A percentile compares a stretch with the other conserved stretches of the same genome.
Evolutionary conservation across 176 grass and related monocot species (phyloP).

Genomic region (Hordeum marinum): DNA sequence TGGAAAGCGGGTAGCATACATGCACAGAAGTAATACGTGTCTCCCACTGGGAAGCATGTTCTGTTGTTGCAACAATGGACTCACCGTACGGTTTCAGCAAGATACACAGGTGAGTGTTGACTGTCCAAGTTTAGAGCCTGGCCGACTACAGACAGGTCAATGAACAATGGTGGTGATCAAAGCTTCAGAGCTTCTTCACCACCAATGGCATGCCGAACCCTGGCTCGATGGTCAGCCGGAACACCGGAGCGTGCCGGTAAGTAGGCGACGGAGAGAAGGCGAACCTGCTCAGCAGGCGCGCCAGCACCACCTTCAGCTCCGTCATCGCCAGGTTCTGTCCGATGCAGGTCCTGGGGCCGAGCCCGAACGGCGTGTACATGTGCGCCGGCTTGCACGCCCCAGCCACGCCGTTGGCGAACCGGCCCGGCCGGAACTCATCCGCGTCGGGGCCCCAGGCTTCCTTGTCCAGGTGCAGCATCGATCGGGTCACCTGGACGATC

Average conservation of each 20-base stretch:
- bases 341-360: background rate
- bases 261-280: conserved; percentile 35
- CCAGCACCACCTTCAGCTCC: conserved; percentile 53
- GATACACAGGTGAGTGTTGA: background rate
- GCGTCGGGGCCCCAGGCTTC: background rate
- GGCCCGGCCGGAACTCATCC: background rate
- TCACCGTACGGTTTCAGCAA: too few species aligned
- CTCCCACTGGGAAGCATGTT: too few species aligned
- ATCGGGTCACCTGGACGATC: conserved; percentile 8
- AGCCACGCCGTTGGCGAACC: background rate
- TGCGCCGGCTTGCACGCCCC: background rate
- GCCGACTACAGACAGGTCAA: background rate
- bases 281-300: conserved; percentile 33
- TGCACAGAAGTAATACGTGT: too few species aligned
- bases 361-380: background rate
- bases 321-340: conserved; percentile 64
- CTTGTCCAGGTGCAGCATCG: conserved; percentile 17
- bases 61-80: too few species aligned
- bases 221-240: conserved; percentile 45
- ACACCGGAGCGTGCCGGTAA: conserved; percentile 42
- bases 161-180: background rate
- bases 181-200: background rate
- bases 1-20: too few species aligned
- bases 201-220: conserved; percentile 41
- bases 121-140: background rate